These are phyloP conservation scores for Boletus coccyginus DNA, from an alignment of 768 basidiomycete species.

Conservation along the genomic window DNA sequence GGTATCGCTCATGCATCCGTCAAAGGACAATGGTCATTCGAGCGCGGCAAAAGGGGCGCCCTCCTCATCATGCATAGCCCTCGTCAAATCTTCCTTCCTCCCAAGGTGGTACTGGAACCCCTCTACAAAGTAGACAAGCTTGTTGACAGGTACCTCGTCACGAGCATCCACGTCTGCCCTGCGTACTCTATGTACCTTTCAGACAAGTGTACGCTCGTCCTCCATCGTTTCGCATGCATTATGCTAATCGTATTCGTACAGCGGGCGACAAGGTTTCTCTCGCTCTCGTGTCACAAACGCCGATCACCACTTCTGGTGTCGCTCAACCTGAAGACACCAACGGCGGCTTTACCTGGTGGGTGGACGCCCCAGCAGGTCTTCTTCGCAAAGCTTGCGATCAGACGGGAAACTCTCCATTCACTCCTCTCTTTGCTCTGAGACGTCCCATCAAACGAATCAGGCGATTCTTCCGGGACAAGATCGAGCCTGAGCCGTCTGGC, in stretches of 20 bases:
- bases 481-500: conserved; percentile 8
- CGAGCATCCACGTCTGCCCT: conserved; percentile 27
- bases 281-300: conserved; percentile 16
- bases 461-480: conserved; percentile 17
- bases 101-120: conserved; percentile 20
- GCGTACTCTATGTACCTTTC: conserved; percentile 35
- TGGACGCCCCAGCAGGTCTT: conserved; percentile 12
- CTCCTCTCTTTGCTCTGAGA: conserved; percentile 19
- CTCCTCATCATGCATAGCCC: conserved; percentile 33
- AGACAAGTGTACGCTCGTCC: conserved; percentile 14
- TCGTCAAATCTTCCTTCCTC: conserved; percentile 18
- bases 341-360: conserved; percentile 16
- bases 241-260: conserved; percentile 1
- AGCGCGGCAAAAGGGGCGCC: conserved; percentile 26
- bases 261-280: conserved; percentile 22
- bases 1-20: conserved; percentile 27
- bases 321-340: not conserved
- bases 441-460: conserved; percentile 8
- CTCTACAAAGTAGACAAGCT: conserved; percentile 27
- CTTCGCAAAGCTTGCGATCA: conserved; percentile 20
- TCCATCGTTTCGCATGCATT: too few species aligned
- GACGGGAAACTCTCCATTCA: conserved; percentile 15
- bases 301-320: not conserved
- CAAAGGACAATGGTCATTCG: conserved; percentile 34
- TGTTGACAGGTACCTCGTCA: conserved; percentile 32